phyloP scores from a whole-genome alignment of 225 moss, liverwort and hornwort genomes.

The Climacium dendroides region DNA sequence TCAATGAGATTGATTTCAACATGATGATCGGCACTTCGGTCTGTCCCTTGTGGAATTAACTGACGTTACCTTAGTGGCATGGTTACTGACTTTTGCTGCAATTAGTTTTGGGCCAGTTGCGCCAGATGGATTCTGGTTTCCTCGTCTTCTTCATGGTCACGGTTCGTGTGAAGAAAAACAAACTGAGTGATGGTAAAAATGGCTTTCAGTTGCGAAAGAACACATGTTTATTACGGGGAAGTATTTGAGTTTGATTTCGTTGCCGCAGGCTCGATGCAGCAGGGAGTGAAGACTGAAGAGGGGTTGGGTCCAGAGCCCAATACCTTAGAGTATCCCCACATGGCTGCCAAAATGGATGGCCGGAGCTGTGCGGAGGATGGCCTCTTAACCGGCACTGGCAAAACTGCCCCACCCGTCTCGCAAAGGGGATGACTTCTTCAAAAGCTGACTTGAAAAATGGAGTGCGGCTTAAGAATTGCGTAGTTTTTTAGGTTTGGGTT shows the following conservation, averaged over 20 bases:
- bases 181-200: neutral
- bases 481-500: too few relatives aligned
- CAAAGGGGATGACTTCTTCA: too few relatives aligned
- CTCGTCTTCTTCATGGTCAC: neutral
- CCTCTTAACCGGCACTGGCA: too few relatives aligned
- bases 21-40: neutral
- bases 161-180: too few relatives aligned
- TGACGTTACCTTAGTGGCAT: neutral
- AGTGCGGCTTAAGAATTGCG: too few relatives aligned
- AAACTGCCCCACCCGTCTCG: too few relatives aligned
- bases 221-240: too few relatives aligned
- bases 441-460: too few relatives aligned
- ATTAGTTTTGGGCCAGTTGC: neutral
- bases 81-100: neutral
- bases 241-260: neutral
- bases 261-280: neutral
- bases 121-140: neutral
- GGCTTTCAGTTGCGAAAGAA: neutral
- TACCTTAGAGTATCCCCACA: too few relatives aligned
- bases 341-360: too few relatives aligned
- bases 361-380: too few relatives aligned
- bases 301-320: too few relatives aligned
- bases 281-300: neutral
- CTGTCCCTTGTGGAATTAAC: neutral
- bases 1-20: neutral